These are phyloP conservation scores for Crithidia sp. DNA, from an alignment of 208 protist species.

Conservation along the genomic window DNA sequence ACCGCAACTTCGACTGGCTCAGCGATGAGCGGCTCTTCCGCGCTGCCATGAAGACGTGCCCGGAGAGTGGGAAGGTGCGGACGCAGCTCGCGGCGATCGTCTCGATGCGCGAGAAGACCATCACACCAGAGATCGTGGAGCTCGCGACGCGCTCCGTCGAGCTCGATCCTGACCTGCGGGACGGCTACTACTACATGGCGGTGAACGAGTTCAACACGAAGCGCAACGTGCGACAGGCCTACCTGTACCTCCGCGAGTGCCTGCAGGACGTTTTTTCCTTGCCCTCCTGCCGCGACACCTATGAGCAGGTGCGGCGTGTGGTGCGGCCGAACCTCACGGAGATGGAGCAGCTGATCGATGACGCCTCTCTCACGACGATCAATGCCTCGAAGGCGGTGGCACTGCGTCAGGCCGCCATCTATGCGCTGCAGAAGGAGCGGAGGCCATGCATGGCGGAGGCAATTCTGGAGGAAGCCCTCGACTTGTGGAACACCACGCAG, in stretches of 20 bases:
- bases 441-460: slow-evolving; percentile 17
- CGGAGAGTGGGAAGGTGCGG: slow-evolving; percentile 58
- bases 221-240: slow-evolving; percentile 31
- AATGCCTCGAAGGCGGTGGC: slow-evolving; percentile 33
- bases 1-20: slow-evolving; percentile 55
- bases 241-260: slow-evolving; percentile 44
- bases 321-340: slow-evolving; percentile 50
- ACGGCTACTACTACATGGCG: slow-evolving; percentile 57
- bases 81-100: slow-evolving; percentile 34
- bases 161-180: slow-evolving; percentile 42
- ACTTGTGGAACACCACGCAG: slow-evolving; percentile 25
- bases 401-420: slow-evolving; percentile 36
- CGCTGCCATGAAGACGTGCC: slow-evolving; percentile 45
- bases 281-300: slow-evolving; percentile 28
- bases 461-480: slow-evolving; percentile 20
- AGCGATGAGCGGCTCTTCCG: slow-evolving; percentile 53
- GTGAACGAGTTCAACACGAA: slow-evolving; percentile 34
- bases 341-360: slow-evolving; percentile 41
- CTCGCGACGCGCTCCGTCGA: slow-evolving; percentile 34
- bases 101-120: slow-evolving; percentile 8
- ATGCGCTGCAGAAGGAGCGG: slow-evolving; percentile 11
- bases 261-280: slow-evolving; percentile 37
- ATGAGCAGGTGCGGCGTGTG: slow-evolving; percentile 19
- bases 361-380: slow-evolving; percentile 24
- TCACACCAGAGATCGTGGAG: slow-evolving; percentile 33